These are phyloP conservation scores for grape (Vitis vinifera) DNA, from an alignment of 164 flowering plant species.

Conservation along the genomic window DNA sequence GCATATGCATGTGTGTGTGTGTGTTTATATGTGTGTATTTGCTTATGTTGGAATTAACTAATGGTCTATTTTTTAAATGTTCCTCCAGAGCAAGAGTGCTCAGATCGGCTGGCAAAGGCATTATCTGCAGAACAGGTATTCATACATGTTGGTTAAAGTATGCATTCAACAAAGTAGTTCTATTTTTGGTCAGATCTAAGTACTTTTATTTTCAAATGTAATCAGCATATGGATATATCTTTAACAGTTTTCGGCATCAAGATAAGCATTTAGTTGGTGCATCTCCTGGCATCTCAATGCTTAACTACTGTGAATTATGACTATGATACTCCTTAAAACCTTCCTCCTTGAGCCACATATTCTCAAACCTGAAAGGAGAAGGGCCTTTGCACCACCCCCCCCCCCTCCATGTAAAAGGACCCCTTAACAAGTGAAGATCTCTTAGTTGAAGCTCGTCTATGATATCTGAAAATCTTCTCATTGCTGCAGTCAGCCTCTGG, in stretches of 20 bases:
- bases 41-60: conserved; percentile 8
- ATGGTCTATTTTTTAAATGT: conserved; percentile 14
- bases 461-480: too few relatives aligned
- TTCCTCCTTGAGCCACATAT: too few relatives aligned
- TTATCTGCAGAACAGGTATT: conserved; percentile 60
- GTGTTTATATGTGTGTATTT: not conserved
- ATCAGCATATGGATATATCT: too few relatives aligned
- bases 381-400: too few relatives aligned
- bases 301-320: not conserved
- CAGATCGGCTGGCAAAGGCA: conserved; percentile 33
- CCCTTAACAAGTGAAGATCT: too few relatives aligned
- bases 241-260: too few relatives aligned
- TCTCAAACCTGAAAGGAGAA: too few relatives aligned
- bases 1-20: too few relatives aligned
- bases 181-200: not conserved
- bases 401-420: too few relatives aligned
- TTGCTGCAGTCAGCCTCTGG: too few relatives aligned
- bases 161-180: not conserved
- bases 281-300: not conserved
- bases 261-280: not conserved
- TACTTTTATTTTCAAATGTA: too few relatives aligned
- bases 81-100: conserved; percentile 45
- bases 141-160: not conserved
- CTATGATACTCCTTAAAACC: not conserved
- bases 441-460: too few relatives aligned